Evolutionary conservation across 2,329 filamentous ascomycete species (phyloP).

Genomic region (Alternaria sp.): DNA sequence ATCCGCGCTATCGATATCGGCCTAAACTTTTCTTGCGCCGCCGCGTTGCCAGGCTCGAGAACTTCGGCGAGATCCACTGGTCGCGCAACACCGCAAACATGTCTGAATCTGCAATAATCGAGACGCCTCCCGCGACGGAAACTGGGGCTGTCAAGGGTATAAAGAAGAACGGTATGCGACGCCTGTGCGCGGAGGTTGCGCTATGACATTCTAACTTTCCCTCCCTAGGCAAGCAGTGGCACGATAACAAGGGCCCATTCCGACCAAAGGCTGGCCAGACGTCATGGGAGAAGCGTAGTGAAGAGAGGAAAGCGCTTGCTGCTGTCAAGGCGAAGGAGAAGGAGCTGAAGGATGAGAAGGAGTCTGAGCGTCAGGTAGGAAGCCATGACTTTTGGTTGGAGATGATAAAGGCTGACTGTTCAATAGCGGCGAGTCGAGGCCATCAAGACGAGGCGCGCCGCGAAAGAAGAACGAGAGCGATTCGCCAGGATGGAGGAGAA

Average conservation of each 20-base stretch:
- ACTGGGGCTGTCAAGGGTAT: conserved; percentile 63
- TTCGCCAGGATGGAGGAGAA: conserved; percentile 95
- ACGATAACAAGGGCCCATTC: conserved; percentile 81
- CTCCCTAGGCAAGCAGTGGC: conserved; percentile 89
- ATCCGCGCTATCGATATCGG: conserved; percentile 34
- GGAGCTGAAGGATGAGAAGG: conserved; percentile 93
- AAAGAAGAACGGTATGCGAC: conserved; percentile 77
- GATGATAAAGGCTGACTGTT: conserved; percentile 16
- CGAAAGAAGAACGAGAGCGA: conserved; percentile 90
- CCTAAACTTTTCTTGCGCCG: conserved; percentile 36
- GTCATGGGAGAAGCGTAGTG: conserved; percentile 78
- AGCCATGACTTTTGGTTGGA: conserved; percentile 32
- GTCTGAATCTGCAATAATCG: conserved; percentile 37
- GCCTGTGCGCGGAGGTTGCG: not conserved
- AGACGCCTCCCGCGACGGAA: conserved; percentile 57
- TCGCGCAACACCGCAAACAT: conserved; percentile 35
- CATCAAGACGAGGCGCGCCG: conserved; percentile 84
- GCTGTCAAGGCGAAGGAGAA: conserved; percentile 93
- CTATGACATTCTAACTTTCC: conserved; percentile 26
- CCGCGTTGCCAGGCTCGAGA: conserved; percentile 23
- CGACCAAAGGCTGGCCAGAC: conserved; percentile 80
- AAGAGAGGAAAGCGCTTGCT: conserved; percentile 72
- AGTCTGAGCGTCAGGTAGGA: conserved; percentile 81
- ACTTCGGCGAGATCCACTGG: conserved; percentile 20
- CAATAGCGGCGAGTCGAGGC: conserved; percentile 75